A percentile compares a stretch with the other conserved stretches of the same genome.
Conservation (phyloP, 2,329 filamentous ascomycete species). For the Colletotrichum truncatum region DNA sequence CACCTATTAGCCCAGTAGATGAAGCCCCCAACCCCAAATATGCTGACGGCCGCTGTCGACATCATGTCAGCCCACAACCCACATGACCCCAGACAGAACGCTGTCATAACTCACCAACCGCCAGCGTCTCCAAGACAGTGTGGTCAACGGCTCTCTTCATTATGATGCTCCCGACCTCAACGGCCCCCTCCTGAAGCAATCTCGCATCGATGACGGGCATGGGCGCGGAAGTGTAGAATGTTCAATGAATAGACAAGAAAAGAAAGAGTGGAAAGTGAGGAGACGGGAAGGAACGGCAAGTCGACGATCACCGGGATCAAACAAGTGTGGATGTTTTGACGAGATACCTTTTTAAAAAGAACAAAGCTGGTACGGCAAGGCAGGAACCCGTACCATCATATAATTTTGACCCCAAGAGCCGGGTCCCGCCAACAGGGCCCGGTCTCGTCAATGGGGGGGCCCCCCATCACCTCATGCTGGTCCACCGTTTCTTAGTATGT, state of each 20-base stretch:
- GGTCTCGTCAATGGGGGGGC: too few species aligned
- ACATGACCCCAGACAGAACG: not conserved
- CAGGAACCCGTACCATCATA: not conserved
- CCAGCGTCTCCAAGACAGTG: slow-evolving; percentile 24
- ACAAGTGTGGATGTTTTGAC: not conserved
- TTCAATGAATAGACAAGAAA: not conserved
- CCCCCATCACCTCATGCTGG: not conserved
- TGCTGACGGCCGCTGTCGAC: not conserved
- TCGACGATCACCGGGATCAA: slow-evolving; percentile 25
- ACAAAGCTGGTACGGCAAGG: not conserved
- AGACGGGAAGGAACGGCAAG: not conserved
- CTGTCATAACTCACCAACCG: slow-evolving; percentile 3
- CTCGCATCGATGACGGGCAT: slow-evolving; percentile 26
- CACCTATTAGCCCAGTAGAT: slow-evolving; percentile 28
- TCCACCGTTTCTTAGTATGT: too few species aligned
- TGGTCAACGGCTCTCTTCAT: slow-evolving; percentile 28
- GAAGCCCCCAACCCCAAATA: slow-evolving; percentile 26
- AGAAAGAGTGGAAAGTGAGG: not conserved
- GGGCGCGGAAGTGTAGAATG: too few species aligned
- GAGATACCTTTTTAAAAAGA: not conserved
- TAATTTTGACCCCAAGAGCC: not conserved
- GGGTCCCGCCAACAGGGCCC: not conserved
- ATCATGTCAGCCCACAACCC: not conserved
- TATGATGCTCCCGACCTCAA: slow-evolving; percentile 14
- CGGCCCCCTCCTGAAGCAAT: slow-evolving; percentile 4